Evolutionary conservation across 495 filamentous ascomycete species (phyloP).

Genomic region (Astrocystis sublimbata): DNA sequence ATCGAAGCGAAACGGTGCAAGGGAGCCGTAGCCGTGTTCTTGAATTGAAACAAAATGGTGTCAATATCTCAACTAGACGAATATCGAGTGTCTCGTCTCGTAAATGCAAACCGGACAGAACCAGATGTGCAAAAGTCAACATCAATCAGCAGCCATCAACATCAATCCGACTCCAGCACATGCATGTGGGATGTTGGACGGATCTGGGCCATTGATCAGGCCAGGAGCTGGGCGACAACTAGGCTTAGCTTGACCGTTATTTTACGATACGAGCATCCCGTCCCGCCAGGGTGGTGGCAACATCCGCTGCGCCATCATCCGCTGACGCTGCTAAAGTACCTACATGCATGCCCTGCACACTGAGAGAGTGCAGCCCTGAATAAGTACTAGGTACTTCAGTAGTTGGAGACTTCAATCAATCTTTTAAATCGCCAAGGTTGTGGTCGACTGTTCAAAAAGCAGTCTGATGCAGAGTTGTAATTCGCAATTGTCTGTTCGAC

Average conservation of each 20-base stretch:
- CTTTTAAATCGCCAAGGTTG: not conserved
- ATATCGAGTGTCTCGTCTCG: too few species aligned
- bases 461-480: too few species aligned
- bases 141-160: not conserved
- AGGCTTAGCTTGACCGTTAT: slow-evolving; percentile 7
- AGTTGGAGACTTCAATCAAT: not conserved
- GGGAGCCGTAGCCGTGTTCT: not conserved
- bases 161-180: too few species aligned
- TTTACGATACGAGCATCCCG: slow-evolving; percentile 7
- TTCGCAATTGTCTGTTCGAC: too few species aligned
- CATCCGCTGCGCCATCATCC: not conserved
- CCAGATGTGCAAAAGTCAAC: not conserved
- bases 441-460: too few species aligned
- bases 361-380: too few species aligned
- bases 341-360: too few species aligned
- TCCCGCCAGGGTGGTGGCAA: not conserved
- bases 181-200: too few species aligned
- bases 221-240: not conserved
- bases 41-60: not conserved
- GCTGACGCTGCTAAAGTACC: not conserved
- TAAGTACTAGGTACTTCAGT: not conserved
- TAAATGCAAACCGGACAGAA: not conserved
- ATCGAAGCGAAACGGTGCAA: not conserved
- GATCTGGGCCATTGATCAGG: too few species aligned
- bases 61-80: too few species aligned